These are phyloP conservation scores for Dovyalis caffra DNA, from an alignment of 345 rosid genomes.

Conservation along the genomic window DNA sequence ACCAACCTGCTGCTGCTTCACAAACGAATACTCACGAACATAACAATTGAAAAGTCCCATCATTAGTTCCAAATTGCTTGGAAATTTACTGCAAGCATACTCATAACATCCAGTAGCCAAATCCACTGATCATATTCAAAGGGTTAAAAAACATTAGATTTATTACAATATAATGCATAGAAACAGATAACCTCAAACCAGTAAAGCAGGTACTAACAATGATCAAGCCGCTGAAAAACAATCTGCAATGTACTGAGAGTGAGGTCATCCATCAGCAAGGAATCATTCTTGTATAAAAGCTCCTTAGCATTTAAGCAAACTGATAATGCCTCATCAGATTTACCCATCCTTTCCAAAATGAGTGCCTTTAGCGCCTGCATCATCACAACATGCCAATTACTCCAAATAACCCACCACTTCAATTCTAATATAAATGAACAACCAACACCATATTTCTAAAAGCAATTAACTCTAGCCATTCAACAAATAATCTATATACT, in stretches of 20 bases:
- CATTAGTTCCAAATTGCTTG: slow-evolving; percentile 82
- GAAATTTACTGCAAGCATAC: slow-evolving; percentile 73
- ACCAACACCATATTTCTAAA: no score
- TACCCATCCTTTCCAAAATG: slow-evolving; percentile 86
- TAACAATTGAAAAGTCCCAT: slow-evolving; percentile 98
- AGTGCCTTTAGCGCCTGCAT: slow-evolving; percentile 81
- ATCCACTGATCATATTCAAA: slow-evolving; percentile 55
- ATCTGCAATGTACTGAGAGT: slow-evolving; percentile 93
- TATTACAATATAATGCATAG: not conserved
- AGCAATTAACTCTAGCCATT: no score
- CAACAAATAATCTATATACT: no score
- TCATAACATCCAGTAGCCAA: slow-evolving; percentile 93
- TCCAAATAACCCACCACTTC: no score
- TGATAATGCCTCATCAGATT: slow-evolving; percentile 66
- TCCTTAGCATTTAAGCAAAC: slow-evolving; percentile 75
- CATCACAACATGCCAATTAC: slow-evolving; percentile 1
- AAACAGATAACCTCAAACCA: not conserved
- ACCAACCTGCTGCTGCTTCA: slow-evolving; percentile 96
- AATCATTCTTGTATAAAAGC: slow-evolving; percentile 62
- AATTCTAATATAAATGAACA: no score
- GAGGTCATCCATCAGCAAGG: slow-evolving; percentile 85
- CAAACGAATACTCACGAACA: slow-evolving; percentile 90
- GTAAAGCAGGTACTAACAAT: slow-evolving; percentile 47
- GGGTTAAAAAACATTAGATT: not conserved
- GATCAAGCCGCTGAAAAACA: slow-evolving; percentile 95